A percentile compares a stretch with the other conserved stretches of the same genome.
Evolutionary conservation across 176 grass and related monocot species (phyloP).

Genomic region (Microstegium vimineum): DNA sequence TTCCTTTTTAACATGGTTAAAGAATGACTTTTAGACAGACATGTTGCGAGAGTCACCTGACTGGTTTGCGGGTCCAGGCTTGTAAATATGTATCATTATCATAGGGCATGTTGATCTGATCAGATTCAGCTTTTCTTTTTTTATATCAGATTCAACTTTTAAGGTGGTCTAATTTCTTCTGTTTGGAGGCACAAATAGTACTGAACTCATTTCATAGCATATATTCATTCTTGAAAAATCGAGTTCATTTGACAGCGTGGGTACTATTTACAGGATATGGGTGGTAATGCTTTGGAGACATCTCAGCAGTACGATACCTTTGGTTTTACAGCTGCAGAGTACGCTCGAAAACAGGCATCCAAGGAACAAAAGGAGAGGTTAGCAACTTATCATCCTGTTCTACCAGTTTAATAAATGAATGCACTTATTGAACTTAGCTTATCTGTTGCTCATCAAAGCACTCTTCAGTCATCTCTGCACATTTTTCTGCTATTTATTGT

Average conservation of each 20-base stretch:
- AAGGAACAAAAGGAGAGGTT: slow-evolving; percentile 90
- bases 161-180: not conserved
- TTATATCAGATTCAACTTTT: not conserved
- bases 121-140: not conserved
- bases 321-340: slow-evolving; percentile 84
- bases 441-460: not conserved
- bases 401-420: not conserved
- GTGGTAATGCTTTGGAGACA: slow-evolving; percentile 81
- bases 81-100: not conserved
- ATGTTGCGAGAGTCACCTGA: not conserved
- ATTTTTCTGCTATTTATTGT: not conserved
- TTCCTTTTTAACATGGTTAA: not conserved
- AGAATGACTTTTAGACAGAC: not conserved
- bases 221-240: not conserved
- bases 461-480: not conserved
- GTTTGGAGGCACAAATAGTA: not conserved
- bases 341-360: slow-evolving; percentile 70
- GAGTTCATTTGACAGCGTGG: not conserved
- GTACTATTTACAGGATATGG: slow-evolving; percentile 64
- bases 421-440: slow-evolving; percentile 3
- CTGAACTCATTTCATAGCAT: slow-evolving; percentile 12
- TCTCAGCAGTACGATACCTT: slow-evolving; percentile 95
- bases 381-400: slow-evolving; percentile 12
- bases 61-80: not conserved
- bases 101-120: not conserved